Evolutionary conservation across 208 protist genomes (phyloP).

Genomic region (Lotmaria passim): DNA sequence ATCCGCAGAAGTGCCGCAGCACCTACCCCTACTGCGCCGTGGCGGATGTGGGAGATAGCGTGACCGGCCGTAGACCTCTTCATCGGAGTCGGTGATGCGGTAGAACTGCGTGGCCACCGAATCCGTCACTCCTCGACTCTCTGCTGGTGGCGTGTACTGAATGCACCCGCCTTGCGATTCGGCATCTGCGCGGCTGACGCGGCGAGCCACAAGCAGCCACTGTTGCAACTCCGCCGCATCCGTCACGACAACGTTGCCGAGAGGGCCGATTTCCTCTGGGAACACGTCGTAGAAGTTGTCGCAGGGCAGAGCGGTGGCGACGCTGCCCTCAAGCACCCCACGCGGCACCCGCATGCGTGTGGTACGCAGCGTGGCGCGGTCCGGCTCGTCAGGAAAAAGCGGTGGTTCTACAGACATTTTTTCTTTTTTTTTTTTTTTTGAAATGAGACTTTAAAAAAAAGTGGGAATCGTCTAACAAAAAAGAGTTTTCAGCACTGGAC

Average conservation of each 20-base stretch:
- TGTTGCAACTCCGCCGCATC: neutral
- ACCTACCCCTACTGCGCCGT: neutral
- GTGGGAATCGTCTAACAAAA: too few species aligned
- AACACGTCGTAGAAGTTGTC: neutral
- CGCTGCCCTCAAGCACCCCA: neutral
- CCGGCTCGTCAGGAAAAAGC: too few species aligned
- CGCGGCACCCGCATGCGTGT: neutral
- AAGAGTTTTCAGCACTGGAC: too few species aligned
- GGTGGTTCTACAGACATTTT: too few species aligned
- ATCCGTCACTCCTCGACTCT: too few species aligned
- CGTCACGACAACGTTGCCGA: neutral
- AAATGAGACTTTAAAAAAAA: too few species aligned
- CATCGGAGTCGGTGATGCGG: constrained; percentile 6
- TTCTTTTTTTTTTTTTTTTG: too few species aligned
- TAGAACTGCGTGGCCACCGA: neutral
- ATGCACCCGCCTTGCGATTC: neutral
- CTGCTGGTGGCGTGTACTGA: neutral
- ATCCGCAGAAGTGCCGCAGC: neutral
- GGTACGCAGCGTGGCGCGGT: neutral
- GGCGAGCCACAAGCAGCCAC: constrained; percentile 5
- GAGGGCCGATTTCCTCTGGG: neutral
- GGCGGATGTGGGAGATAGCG: neutral
- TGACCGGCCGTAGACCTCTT: neutral
- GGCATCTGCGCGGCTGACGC: neutral
- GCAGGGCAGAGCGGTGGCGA: neutral